Evolutionary conservation across 495 filamentous ascomycete species (phyloP), one percentile per base, ranked within the genome.

Genomic region (Xylaria scruposa): DNA sequence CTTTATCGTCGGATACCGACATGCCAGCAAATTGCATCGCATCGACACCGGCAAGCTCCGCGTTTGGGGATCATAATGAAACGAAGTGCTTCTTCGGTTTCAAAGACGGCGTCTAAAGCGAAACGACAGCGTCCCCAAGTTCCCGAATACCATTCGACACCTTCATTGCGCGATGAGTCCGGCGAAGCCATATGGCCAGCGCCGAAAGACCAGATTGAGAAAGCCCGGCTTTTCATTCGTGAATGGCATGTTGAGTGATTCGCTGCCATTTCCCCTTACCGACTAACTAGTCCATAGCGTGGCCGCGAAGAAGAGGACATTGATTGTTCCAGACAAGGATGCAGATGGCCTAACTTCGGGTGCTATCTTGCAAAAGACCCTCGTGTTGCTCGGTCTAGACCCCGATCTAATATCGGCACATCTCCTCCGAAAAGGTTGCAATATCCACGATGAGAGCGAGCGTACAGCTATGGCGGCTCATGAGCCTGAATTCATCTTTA

Each of bases 291-390:
- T 54, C 31, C 31, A 13, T 24, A 75, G 72, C 56, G 73, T 63
- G 4, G 42, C 72, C 2, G 72, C 80, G 17, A 73, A 76, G 61
- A 73, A 79, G 68, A 73, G 70, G 59, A 81, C 77, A 0, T 78
- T 90, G 54, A 84, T 91, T 31, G 81, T 88, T 3, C 89, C 89
- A 5, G 89, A 90, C 76, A 90, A 90, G 71, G 89, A 90, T 75
- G 86, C 87, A 26, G 89, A 91, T 77, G 89, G 89, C 6, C 79
- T 91, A 19, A 82, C 83, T 49, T 84, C 89, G 2, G 89, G 89
- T 2, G 86, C 85, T 1, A 90, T 90, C 26, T 73, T 91, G 15
- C 78, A 85, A 63, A 84, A 83, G 71, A 89, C 88, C 0, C 83
- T 91, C 8, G 70, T 82, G 3, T 69, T 83, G 7, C 82, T 91